These are phyloP conservation scores for Boletus subparvulus DNA, from an alignment of 768 basidiomycete genomes.

Conservation along the genomic window DNA sequence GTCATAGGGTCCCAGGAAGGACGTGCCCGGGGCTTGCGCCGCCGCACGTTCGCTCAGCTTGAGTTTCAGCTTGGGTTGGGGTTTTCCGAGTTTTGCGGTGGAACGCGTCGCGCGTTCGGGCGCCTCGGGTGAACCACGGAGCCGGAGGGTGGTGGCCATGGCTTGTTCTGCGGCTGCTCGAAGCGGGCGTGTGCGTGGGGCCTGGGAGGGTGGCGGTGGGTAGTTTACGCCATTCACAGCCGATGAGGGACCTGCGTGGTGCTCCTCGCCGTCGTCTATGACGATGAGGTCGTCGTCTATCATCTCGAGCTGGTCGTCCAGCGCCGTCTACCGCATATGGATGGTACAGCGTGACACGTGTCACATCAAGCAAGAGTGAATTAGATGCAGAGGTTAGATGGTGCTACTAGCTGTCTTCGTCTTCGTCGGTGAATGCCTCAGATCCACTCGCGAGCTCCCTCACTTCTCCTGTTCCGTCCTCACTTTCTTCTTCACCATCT, in stretches of 20 bases:
- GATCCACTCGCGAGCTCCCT: conserved; percentile 9
- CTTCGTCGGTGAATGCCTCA: conserved; percentile 12
- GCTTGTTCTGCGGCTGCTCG: conserved; percentile 35
- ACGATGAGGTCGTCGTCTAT: conserved; percentile 66
- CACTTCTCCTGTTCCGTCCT: conserved; percentile 6
- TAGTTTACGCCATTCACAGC: conserved; percentile 26
- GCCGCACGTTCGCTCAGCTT: conserved; percentile 84
- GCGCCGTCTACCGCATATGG: not conserved
- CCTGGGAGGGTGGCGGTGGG: conserved; percentile 12
- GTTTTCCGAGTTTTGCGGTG: conserved; percentile 43
- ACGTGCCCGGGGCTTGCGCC: conserved; percentile 79
- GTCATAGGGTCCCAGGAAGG: conserved; percentile 89
- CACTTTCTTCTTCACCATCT: conserved; percentile 1
- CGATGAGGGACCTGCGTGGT: conserved; percentile 39
- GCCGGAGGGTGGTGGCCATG: conserved; percentile 36
- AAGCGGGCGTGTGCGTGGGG: conserved; percentile 32
- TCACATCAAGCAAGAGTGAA: not conserved
- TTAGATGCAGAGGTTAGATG: not conserved
- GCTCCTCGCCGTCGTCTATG: conserved; percentile 55
- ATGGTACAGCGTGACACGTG: conserved; percentile 15
- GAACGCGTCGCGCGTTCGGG: conserved; percentile 59
- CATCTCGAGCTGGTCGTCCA: conserved; percentile 4
- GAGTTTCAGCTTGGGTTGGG: conserved; percentile 80
- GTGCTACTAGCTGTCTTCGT: conserved; percentile 6
- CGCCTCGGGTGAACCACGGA: conserved; percentile 30